Evolutionary conservation across 768 basidiomycete species (phyloP), one percentile per base, ranked within the genome.

Genomic region (Boletus sp.): DNA sequence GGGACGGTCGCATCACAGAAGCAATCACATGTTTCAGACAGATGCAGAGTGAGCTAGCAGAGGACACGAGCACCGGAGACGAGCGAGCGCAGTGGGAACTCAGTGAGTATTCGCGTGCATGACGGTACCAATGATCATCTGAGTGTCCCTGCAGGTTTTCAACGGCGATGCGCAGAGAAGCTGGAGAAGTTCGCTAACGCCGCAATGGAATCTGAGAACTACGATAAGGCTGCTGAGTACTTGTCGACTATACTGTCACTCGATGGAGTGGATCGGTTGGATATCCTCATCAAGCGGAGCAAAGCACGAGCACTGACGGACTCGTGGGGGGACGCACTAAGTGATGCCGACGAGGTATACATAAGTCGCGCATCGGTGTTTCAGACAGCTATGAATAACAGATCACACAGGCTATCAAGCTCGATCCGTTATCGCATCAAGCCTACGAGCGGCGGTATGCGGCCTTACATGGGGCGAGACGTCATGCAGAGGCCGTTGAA

Each of bases 291-390:
- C 7, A 54, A 47, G 36, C 42, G 45, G 6, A 47, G 54, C 18
- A 29, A 46, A 12, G 48, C 30, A 14, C 53, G 33, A 40, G 18
- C 33, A 3, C 24, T 24, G 24, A 24, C 24, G 37, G 9, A 9
- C 0, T 40, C 11, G 2, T 58, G 53, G 57, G 24, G 18, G 14
- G 54, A 29, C 1, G 48, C 49, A 8, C n/a, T 58, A 7, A 20
- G 3, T 9, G 54, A 59, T 29, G 58, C 54, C 1, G 47, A 55
- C n/a, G 12, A 47, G 53, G 57, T 58, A 50, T 28, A 3, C 1
- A 10, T 7, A 3, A 6, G 11, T 8, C 12, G n/a, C 4, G 6
- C 30, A 24, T 20, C 29, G 5, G 10, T 12, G 37, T 37, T 15
- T 37, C 9, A 15, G 33, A 35, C 33, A 10, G 2, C n/a, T n/a